Percentiles rank a stretch among this genome's conserved stretches.
phyloP scores from a whole-genome alignment of 2,329 filamentous ascomycete genomes.

The Cordyceps cicadae region DNA sequence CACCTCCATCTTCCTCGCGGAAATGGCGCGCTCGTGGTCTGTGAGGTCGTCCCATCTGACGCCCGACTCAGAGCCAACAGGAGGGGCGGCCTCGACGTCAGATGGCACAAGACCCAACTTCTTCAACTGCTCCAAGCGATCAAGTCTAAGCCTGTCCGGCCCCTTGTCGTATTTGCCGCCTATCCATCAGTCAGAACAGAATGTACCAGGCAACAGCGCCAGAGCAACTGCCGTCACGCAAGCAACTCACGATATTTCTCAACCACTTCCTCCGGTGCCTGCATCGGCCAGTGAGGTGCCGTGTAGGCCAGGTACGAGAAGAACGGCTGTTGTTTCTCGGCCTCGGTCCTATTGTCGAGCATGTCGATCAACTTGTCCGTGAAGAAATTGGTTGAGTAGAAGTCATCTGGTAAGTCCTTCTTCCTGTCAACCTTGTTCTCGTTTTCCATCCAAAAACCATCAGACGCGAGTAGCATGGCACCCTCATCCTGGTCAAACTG shows the following conservation, averaged over 20 bases:
- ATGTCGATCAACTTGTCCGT: constrained; percentile 41
- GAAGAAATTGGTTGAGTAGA: constrained; percentile 47
- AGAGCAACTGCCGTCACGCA: not conserved
- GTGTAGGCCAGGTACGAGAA: constrained; percentile 52
- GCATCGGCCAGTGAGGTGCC: constrained; percentile 43
- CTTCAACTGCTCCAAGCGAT: constrained; percentile 36
- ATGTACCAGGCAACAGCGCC: not conserved
- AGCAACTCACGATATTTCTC: constrained; percentile 30
- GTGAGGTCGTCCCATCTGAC: constrained; percentile 16
- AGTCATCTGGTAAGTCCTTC: constrained; percentile 35
- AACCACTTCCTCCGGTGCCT: constrained; percentile 37
- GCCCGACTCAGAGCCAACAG: not conserved
- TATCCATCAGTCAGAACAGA: not conserved
- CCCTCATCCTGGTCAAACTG: constrained; percentile 21
- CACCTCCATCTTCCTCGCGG: constrained; percentile 25
- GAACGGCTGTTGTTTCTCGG: constrained; percentile 33
- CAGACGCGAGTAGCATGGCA: constrained; percentile 26
- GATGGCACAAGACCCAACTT: constrained; percentile 31
- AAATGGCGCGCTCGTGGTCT: constrained; percentile 10
- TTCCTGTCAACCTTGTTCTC: not conserved
- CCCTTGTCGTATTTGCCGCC: constrained; percentile 41
- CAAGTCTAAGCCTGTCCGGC: constrained; percentile 35
- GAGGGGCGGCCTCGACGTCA: constrained; percentile 16
- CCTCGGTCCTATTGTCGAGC: constrained; percentile 18
- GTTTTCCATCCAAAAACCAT: constrained; percentile 19